These are phyloP conservation scores for Echeveria elegans DNA, from an alignment of 164 flowering plant genomes.

Conservation along the genomic window DNA sequence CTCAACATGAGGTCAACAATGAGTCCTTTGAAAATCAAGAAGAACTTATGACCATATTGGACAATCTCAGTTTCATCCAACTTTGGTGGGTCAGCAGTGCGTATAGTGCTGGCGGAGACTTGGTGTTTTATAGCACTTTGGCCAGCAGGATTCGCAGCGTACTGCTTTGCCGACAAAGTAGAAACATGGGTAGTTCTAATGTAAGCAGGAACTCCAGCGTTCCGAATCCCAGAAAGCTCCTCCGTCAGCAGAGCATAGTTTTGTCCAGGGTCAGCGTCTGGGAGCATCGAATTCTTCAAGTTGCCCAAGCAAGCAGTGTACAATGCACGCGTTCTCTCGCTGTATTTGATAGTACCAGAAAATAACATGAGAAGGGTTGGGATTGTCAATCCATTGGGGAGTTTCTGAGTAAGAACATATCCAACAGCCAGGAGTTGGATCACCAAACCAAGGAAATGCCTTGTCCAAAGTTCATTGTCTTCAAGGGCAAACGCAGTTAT, in stretches of 20 bases:
- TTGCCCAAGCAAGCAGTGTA: slow-evolving; percentile 19
- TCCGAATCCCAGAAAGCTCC: slow-evolving; percentile 17
- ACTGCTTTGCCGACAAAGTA: neutral
- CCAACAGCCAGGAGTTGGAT: slow-evolving; percentile 15
- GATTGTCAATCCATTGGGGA: slow-evolving; percentile 14
- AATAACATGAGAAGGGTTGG: slow-evolving; percentile 25
- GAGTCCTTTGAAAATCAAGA: slow-evolving; percentile 29
- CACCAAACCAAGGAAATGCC: slow-evolving; percentile 23
- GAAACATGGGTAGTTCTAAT: neutral
- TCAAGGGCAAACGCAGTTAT: slow-evolving; percentile 34
- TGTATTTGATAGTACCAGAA: slow-evolving; percentile 21
- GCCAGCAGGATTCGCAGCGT: slow-evolving; percentile 8
- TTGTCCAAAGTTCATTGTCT: slow-evolving; percentile 35
- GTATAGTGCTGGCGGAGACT: too few species aligned
- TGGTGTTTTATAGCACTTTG: neutral
- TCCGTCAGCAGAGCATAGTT: slow-evolving; percentile 27
- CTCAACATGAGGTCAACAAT: slow-evolving; percentile 31
- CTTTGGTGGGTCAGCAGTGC: slow-evolving; percentile 5
- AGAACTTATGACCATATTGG: slow-evolving; percentile 20
- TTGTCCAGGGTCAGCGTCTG: slow-evolving; percentile 22
- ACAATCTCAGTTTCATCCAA: slow-evolving; percentile 13
- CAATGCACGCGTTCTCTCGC: slow-evolving; percentile 21
- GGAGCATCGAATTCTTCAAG: slow-evolving; percentile 17
- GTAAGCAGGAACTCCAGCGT: slow-evolving; percentile 13
- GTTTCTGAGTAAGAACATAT: slow-evolving; percentile 19